Base-by-base conservation (phyloP, 345 rosid species). In the Dipteronia sinensis region DNA sequence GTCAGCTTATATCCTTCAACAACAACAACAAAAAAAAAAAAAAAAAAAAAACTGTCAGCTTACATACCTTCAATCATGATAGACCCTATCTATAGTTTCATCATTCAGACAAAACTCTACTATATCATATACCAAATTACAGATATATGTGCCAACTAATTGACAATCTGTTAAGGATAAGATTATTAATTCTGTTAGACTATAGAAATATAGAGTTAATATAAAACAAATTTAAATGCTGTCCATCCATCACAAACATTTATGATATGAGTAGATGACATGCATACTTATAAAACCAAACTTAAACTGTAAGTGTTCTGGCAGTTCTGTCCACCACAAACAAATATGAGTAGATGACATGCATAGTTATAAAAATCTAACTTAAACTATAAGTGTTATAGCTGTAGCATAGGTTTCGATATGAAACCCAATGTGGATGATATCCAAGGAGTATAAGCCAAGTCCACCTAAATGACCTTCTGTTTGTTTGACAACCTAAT, bases 161-260 rank as follows among this genome's bases (percentile, higher is more conserved):
- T 8, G 42, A 22, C 12, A 44, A 40, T 13, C 44, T 7, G 53
- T 61, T 44, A 40, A 59, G 56, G 58, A 7, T 42, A 61, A 42
- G 2, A 23, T 10, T 42, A 15, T 15, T 10, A 40, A 42, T 62
- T 47, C 34, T 8, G 11, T 58, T 51, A 40, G 11, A 19, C 63
- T 0, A 72, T 15, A 5, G 53, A 10, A 20, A 56, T 20, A 17
- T 58, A 12, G 22, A 72, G 19, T 6, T 34, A 58, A 10, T 34
- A 9, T 38, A 59, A 53, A 55, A n/a, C 27, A 71, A 34, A 38
- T 56, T 53, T 15, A 34, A 72, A 38, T 58, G 4, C 34, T 20
- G 44, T 73, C 56, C 58, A 25, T 7, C n/a, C n/a, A 42, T 73
- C 76, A 73, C 56, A 73, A 23, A 61, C 38, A n/a, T 11, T n/a